These are phyloP conservation scores for Boletus sp. DNA, from an alignment of 768 basidiomycete species.

Conservation along the genomic window DNA sequence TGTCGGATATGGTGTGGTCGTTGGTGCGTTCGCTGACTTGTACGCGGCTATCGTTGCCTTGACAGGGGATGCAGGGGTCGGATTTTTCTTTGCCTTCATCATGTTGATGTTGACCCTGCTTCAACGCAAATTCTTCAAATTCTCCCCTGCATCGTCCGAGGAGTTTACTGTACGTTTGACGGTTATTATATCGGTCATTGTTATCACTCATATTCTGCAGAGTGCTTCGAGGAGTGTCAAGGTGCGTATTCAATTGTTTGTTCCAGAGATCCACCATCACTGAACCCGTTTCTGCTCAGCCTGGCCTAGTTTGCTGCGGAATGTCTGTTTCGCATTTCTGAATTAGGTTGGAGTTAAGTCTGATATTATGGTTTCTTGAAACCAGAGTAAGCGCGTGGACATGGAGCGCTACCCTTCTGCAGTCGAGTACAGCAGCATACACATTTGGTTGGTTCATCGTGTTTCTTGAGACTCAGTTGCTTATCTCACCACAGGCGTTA, in stretches of 20 bases:
- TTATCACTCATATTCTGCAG: conserved; percentile 17
- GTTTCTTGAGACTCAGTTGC: background rate
- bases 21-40: conserved; percentile 32
- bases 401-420: conserved; percentile 56
- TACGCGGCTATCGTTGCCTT: background rate
- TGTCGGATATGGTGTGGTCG: conserved; percentile 50
- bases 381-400: conserved; percentile 53
- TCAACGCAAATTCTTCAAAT: conserved; percentile 46
- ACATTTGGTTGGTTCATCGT: conserved; percentile 35
- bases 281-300: conserved; percentile 26
- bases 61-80: conserved; percentile 36
- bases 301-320: conserved; percentile 50
- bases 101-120: conserved; percentile 46
- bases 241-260: conserved; percentile 20
- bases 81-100: conserved; percentile 48
- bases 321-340: conserved; percentile 33
- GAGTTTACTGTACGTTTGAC: conserved; percentile 42
- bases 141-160: conserved; percentile 46
- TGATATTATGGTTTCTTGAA: background rate
- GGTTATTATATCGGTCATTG: background rate
- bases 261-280: background rate
- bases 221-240: conserved; percentile 48
- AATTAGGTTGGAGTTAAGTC: background rate
- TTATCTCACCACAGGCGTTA: conserved; percentile 34
- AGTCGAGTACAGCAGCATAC: conserved; percentile 52